Conservation (phyloP, 495 filamentous ascomycete species). For the Penicillium argentinense region DNA sequence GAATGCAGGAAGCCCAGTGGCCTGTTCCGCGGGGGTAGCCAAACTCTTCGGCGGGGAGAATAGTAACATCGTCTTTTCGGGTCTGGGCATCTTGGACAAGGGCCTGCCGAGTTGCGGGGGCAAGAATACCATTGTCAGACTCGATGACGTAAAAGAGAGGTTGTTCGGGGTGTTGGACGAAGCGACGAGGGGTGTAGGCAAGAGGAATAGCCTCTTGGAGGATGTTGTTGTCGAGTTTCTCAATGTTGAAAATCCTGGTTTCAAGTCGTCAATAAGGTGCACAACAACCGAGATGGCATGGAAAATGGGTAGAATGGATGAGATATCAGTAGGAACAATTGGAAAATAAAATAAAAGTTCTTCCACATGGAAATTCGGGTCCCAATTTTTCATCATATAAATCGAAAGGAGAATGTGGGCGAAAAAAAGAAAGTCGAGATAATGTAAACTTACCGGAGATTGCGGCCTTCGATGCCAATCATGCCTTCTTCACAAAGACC, state of each 20-base stretch:
- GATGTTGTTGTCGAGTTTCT: conserved; percentile 81
- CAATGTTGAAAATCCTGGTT: conserved; percentile 82
- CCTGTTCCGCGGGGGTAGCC: conserved; percentile 80
- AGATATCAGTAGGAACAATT: conserved; percentile 76
- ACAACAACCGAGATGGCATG: neutral
- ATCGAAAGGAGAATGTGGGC: neutral
- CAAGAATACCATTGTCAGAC: conserved; percentile 85
- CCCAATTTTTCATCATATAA: conserved; percentile 68
- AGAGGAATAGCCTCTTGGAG: conserved; percentile 85
- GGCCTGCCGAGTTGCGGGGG: conserved; percentile 65
- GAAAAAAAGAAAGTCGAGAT: conserved; percentile 8
- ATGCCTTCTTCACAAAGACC: conserved; percentile 91
- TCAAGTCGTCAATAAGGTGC: conserved; percentile 28
- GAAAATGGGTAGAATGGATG: neutral
- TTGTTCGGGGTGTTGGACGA: conserved; percentile 84
- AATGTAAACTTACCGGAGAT: conserved; percentile 68
- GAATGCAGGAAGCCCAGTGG: conserved; percentile 94
- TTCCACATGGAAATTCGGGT: conserved; percentile 54
- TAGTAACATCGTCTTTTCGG: conserved; percentile 67
- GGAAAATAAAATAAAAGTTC: conserved; percentile 53
- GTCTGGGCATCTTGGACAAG: conserved; percentile 64
- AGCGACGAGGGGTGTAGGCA: conserved; percentile 84
- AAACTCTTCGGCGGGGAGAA: conserved; percentile 79
- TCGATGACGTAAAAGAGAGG: conserved; percentile 92
- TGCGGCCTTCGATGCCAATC: conserved; percentile 91